These are phyloP conservation scores for Naganishia sp. DNA, from an alignment of 1,284 basidiomycete species.

Conservation along the genomic window DNA sequence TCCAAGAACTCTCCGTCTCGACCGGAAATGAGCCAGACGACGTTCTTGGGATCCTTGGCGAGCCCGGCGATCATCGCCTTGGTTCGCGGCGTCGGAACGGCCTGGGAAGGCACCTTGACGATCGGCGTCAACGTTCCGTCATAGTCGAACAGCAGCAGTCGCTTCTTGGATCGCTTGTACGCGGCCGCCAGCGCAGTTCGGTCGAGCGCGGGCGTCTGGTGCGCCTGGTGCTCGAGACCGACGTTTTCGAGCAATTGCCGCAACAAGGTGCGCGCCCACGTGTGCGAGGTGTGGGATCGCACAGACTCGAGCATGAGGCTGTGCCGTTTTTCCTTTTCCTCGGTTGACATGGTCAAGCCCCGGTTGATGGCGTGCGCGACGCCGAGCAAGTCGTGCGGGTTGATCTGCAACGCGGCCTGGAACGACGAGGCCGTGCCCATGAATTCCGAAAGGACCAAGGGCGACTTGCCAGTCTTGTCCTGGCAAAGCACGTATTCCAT, in stretches of 20 bases:
- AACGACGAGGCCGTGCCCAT: constrained; percentile 74
- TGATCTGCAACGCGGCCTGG: constrained; percentile 53
- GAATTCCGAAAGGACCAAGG: constrained; percentile 91
- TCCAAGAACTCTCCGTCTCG: constrained; percentile 92
- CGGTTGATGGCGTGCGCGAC: constrained; percentile 93
- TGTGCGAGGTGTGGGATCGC: constrained; percentile 89
- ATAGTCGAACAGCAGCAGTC: constrained; percentile 94
- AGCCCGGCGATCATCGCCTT: constrained; percentile 73
- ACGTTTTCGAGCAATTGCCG: constrained; percentile 85
- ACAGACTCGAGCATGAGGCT: constrained; percentile 77
- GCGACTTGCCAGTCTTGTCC: constrained; percentile 72
- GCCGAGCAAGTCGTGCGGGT: constrained; percentile 63
- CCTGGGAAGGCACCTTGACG: constrained; percentile 88
- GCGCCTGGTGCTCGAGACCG: constrained; percentile 75
- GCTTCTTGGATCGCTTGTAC: constrained; percentile 74
- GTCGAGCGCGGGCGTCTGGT: constrained; percentile 83
- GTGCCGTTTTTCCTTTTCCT: constrained; percentile 79
- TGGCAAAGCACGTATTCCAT: constrained; percentile 99
- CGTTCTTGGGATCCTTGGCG: constrained; percentile 75
- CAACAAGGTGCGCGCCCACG: constrained; percentile 90
- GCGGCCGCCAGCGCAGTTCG: constrained; percentile 63
- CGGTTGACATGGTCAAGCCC: constrained; percentile 76
- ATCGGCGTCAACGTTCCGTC: constrained; percentile 97
- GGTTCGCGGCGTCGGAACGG: constrained; percentile 75
- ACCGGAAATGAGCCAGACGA: constrained; percentile 96